phyloP scores from a whole-genome alignment of 305 asterid genomes.

The Solanum hybrid region DNA sequence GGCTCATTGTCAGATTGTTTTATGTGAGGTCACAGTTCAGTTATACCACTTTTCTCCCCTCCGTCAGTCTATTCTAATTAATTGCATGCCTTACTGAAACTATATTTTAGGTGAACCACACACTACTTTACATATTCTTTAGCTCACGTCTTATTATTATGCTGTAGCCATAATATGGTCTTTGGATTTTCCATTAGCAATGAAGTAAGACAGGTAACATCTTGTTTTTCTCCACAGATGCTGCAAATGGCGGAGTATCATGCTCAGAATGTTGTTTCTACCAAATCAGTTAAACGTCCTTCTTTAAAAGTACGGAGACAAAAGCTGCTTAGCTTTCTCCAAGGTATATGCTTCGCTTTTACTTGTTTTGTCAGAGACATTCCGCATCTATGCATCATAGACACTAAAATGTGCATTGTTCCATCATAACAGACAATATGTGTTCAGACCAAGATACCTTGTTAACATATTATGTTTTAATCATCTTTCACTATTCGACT shows the following conservation, averaged over 20 bases:
- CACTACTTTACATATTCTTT: neutral
- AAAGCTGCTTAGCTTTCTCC: constrained; percentile 76
- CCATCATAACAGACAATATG: neutral
- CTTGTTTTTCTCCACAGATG: constrained; percentile 50
- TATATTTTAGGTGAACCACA: neutral
- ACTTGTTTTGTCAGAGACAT: neutral
- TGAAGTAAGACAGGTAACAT: neutral
- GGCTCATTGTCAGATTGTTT: neutral
- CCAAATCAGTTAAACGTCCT: constrained; percentile 73
- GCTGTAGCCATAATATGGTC: neutral
- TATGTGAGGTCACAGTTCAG: neutral
- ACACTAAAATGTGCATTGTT: neutral
- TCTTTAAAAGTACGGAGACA: constrained; percentile 86
- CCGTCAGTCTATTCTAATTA: neutral
- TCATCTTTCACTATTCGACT: neutral
- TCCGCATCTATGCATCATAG: neutral
- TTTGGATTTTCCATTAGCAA: neutral
- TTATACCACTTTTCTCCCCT: neutral
- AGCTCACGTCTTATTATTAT: neutral
- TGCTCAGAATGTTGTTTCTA: constrained; percentile 62
- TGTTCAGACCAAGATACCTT: neutral
- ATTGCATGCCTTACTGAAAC: neutral
- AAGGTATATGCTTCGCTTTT: constrained; percentile 43
- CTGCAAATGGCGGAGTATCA: constrained; percentile 85
- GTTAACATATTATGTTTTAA: neutral